A percentile compares a stretch with the other conserved stretches of the same genome.
These are phyloP conservation scores for Chaetomiaceae sp. DNA, from an alignment of 2,329 filamentous ascomycete species.

Conservation along the genomic window DNA sequence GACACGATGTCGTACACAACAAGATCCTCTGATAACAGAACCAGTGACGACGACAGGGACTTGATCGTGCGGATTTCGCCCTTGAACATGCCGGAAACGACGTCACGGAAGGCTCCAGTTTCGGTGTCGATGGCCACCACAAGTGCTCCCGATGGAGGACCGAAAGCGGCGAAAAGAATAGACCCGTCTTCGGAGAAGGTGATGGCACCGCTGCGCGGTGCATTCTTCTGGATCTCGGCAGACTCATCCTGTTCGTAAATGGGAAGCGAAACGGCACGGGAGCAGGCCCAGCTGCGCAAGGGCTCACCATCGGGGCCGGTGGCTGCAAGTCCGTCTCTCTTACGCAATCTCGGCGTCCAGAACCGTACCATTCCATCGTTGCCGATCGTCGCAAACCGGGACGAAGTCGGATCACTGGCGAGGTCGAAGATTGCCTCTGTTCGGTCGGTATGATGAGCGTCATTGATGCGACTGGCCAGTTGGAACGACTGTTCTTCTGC, in stretches of 20 bases:
- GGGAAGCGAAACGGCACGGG: conserved; percentile 50
- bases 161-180: conserved; percentile 65
- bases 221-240: conserved; percentile 30
- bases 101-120: conserved; percentile 61
- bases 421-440: conserved; percentile 65
- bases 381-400: conserved; percentile 80
- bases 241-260: conserved; percentile 36
- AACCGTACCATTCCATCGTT: conserved; percentile 72
- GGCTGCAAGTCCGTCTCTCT: conserved; percentile 62
- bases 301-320: conserved; percentile 54
- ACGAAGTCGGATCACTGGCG: conserved; percentile 60
- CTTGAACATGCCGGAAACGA: conserved; percentile 62
- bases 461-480: conserved; percentile 76
- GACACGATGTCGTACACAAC: conserved; percentile 80
- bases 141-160: conserved; percentile 50
- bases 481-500: conserved; percentile 57
- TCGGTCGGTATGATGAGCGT: conserved; percentile 62
- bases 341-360: conserved; percentile 71
- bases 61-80: conserved; percentile 62
- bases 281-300: conserved; percentile 70
- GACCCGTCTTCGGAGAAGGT: conserved; percentile 82
- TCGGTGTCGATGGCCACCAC: conserved; percentile 68
- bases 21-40: conserved; percentile 69
- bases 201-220: conserved; percentile 55
- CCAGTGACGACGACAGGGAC: conserved; percentile 67